Percentiles rank a stretch among this genome's conserved stretches.
phyloP scores from a whole-genome alignment of 179 eudicot species.

The Amaranthus tricolor region DNA sequence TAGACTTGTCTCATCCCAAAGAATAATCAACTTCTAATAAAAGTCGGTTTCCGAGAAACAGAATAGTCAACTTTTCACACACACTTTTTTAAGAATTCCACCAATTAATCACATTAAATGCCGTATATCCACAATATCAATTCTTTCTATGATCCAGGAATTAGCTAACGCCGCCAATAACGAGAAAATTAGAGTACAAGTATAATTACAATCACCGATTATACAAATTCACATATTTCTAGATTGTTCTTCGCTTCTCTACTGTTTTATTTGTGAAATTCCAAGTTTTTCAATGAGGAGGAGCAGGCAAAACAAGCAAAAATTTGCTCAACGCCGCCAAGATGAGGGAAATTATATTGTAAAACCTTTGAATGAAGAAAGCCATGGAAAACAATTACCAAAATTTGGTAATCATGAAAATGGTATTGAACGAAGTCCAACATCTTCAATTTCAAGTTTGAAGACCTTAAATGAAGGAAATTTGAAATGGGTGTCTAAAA shows the following conservation, averaged over 20 bases:
- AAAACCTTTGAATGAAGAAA: constrained; percentile 23
- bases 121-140: no score
- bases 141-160: no score
- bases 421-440: constrained; percentile 5
- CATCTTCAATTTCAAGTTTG: constrained; percentile 4
- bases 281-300: constrained; percentile 14
- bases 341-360: constrained; percentile 21
- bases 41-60: no score
- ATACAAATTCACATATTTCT: background rate
- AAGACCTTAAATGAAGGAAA: constrained; percentile 25
- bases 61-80: no score
- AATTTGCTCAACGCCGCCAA: constrained; percentile 7
- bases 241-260: background rate
- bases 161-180: background rate
- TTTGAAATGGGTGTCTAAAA: constrained; percentile 24
- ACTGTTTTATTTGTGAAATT: background rate
- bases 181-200: background rate
- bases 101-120: no score
- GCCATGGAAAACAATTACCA: background rate
- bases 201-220: background rate
- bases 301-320: constrained; percentile 17
- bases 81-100: no score
- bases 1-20: no score
- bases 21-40: no score
- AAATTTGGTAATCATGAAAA: constrained; percentile 3